Base-by-base conservation (phyloP, 768 basidiomycete species). In the Exidia glandulosa region DNA sequence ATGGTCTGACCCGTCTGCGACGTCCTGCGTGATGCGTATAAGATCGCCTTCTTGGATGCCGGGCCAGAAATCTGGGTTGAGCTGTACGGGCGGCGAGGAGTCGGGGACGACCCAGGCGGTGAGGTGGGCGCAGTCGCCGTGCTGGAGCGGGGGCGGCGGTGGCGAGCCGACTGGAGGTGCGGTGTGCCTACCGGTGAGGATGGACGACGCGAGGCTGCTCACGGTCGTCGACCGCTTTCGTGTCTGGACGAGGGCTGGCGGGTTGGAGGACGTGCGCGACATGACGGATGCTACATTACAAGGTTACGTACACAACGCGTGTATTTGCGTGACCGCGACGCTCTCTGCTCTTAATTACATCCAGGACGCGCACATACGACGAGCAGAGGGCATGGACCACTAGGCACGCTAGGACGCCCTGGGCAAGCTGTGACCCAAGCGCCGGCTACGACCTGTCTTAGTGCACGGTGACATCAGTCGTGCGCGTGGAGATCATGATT, bases 21-120 rank as follows among this genome's bases (percentile, higher is more conserved):
- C 66, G 71, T 14, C 60, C 63, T 27, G 73, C 7, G 32, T 61
- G 13, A 90, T 80, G 58, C 81, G 77, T 45, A 92, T 66, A 67
- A 89, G 72, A 65, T 92, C 90, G 7, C 88, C 90, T 64, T 87
- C 86, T 50, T 76, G 74, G 32, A 90, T 85, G 2, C 90, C 90
- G 5, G 87, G 87, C 86, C 87, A 90, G 69, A 77, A 82, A 12
- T 81, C 74, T 48, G 85, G 85, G 63, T 91, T 90, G 69, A 93
- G 78, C 19, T 83, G 74, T 59, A 89, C 83, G 19, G 72, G 72
- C 6, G 77, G 68, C 0, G 81, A 78, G 57, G 86, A 82, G 66
- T 77, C 65, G 60, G 88, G 86, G 66, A 88, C 85, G 3, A 90
- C 87, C 88, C 89, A 90, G 13, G 79, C 76, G 36, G 83, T 86